Base-by-base conservation (phyloP, 2,329 filamentous ascomycete genomes). In the Trichoderma guizhouense region DNA sequence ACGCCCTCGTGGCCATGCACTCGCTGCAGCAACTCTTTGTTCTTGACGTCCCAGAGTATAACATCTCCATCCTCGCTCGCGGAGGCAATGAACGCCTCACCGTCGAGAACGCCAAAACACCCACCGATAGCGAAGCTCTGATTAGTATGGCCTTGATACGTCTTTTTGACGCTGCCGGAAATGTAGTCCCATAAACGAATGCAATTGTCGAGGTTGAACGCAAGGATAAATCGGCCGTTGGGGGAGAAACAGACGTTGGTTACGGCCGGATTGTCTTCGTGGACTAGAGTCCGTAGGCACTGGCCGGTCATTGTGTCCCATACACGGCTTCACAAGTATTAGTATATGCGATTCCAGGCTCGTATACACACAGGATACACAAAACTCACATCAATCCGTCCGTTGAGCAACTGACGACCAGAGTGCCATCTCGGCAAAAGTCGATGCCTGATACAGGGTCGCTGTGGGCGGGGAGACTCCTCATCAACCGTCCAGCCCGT, bases 281-380 rank as follows among this genome's bases (percentile, higher is more conserved):
- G 94, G 15, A 99, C 94, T 3, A 99, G 88, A 0, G 96, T 99
- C 66, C 95, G 92, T 32, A 99, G 86, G 81, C 96, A 99, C 81
- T 99, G 96, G 2, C 96, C 96, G 2, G 95, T 98, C 21, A 91
- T 91, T 0, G 95, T 97, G 79, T 99, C 96, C 96, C 96, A 99
- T 74, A 99, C 92, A 71, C 96, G 92, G 75, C 90, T 92, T 55
- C 66, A 30, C 14, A 61, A 47, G 18, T 12, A 30, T 67, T 43
- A 68, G 36, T 18, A 67, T 32, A 30, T 18, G 8, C 2, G 18
- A 18, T 51, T 3, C 3, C n/a, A 14, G 21, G 7, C n/a, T 26
- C 5, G 39, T 30, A 26, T 7, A 21, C 18, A 34, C 14, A 34
- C 57, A 7, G 73, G 5, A 12, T 58, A 74, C 1, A 18, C 18